These are phyloP conservation scores for Ustilago trichophora DNA, from an alignment of 1,284 basidiomycete genomes.

Conservation along the genomic window DNA sequence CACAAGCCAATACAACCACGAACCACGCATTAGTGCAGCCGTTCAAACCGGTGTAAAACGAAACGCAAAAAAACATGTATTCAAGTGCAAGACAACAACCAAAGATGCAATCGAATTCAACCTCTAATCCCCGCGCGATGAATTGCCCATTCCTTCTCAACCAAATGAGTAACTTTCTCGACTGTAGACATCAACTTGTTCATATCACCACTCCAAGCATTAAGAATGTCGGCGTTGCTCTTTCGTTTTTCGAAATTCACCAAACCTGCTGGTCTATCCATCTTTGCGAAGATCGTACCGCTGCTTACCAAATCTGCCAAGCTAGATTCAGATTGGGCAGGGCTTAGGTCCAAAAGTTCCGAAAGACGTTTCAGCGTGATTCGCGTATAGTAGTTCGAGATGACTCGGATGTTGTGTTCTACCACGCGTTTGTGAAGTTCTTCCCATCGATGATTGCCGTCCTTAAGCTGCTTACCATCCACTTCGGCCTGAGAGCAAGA, in stretches of 20 bases:
- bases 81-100: too few species aligned
- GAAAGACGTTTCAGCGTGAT: constrained; percentile 86
- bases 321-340: constrained; percentile 83
- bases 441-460: constrained; percentile 84
- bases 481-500: not conserved
- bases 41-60: too few species aligned
- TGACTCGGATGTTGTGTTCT: constrained; percentile 97
- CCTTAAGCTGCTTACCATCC: constrained; percentile 32
- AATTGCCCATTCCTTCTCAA: constrained; percentile 65
- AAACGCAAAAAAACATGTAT: too few species aligned
- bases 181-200: constrained; percentile 74
- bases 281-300: constrained; percentile 84
- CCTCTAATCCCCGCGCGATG: constrained; percentile 57
- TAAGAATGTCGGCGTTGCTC: constrained; percentile 73
- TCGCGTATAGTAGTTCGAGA: constrained; percentile 92
- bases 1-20: too few species aligned
- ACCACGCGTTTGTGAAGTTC: constrained; percentile 94
- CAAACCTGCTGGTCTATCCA: constrained; percentile 89
- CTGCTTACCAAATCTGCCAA: constrained; percentile 80
- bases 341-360: constrained; percentile 84
- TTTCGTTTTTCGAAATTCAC: constrained; percentile 74
- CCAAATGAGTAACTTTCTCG: constrained; percentile 63
- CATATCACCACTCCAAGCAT: constrained; percentile 96
- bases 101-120: too few species aligned
- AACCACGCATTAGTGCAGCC: too few species aligned